Conservation (phyloP, 768 basidiomycete species). For the Russula olivacea region DNA sequence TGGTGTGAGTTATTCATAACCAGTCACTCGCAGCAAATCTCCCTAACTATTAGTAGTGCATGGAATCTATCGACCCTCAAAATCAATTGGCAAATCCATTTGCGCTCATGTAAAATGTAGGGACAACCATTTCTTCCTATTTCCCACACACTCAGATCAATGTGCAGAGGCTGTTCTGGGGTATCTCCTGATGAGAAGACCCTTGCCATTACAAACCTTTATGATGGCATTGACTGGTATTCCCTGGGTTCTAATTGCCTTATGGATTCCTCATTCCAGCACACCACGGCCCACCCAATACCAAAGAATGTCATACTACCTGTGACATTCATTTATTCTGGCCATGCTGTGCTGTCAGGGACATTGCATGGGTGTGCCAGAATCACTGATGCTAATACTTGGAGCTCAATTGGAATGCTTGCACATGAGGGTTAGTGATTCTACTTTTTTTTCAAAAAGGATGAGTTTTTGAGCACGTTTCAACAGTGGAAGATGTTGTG, state of each 20-base stretch:
- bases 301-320: background rate
- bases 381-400: background rate
- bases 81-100: background rate
- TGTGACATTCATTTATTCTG: background rate
- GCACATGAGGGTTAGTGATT: background rate
- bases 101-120: constrained; percentile 1
- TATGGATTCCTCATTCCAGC: background rate
- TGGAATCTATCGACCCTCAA: background rate
- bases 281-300: background rate
- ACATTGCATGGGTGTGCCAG: background rate
- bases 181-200: background rate
- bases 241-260: background rate
- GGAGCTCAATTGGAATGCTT: background rate
- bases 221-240: constrained; percentile 6
- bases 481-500: background rate
- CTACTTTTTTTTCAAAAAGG: background rate
- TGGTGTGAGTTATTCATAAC: background rate
- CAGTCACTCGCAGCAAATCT: background rate
- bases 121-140: background rate
- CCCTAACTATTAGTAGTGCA: background rate
- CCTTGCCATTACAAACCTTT: background rate
- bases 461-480: too few relatives aligned
- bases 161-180: background rate
- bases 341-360: background rate
- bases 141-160: too few relatives aligned